A percentile compares a stretch with the other conserved stretches of the same genome.
These are phyloP conservation scores for Cryptosporidium ubiquitum DNA, from an alignment of 169 alveolate species.

Conservation along the genomic window DNA sequence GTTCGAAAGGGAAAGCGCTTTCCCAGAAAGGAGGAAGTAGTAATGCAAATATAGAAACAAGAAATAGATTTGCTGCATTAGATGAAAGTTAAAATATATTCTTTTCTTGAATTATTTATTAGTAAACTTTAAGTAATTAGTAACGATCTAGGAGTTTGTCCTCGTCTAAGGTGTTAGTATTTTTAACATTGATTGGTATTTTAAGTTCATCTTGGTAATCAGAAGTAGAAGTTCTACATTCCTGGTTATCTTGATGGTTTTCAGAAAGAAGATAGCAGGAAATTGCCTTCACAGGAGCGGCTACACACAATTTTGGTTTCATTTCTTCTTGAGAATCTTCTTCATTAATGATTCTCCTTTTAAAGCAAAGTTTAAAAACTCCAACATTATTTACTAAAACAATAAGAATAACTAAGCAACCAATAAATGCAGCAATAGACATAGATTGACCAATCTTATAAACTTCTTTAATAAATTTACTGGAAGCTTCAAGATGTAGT, in stretches of 20 bases:
- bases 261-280: slow-evolving; percentile 58
- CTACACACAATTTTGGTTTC: slow-evolving; percentile 17
- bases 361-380: slow-evolving; percentile 60
- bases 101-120: background rate
- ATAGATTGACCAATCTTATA: slow-evolving; percentile 70
- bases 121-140: slow-evolving; percentile 11
- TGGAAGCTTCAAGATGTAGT: slow-evolving; percentile 59
- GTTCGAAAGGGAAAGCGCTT: slow-evolving; percentile 11
- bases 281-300: slow-evolving; percentile 57
- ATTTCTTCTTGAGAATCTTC: background rate
- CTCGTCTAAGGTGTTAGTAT: background rate
- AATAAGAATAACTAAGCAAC: slow-evolving; percentile 53
- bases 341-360: slow-evolving; percentile 21
- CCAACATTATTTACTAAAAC: slow-evolving; percentile 68
- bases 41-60: slow-evolving; percentile 32
- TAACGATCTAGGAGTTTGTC: background rate
- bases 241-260: slow-evolving; percentile 10
- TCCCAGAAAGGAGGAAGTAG: slow-evolving; percentile 14
- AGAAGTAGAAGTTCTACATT: no score
- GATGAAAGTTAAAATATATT: slow-evolving; percentile 26
- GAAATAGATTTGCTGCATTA: slow-evolving; percentile 69
- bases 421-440: slow-evolving; percentile 69
- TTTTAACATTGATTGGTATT: background rate
- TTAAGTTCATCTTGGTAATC: background rate
- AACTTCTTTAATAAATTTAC: slow-evolving; percentile 67